Evolutionary conservation across 2,329 filamentous ascomycete species (phyloP).

Genomic region (Aspergillus sp.): DNA sequence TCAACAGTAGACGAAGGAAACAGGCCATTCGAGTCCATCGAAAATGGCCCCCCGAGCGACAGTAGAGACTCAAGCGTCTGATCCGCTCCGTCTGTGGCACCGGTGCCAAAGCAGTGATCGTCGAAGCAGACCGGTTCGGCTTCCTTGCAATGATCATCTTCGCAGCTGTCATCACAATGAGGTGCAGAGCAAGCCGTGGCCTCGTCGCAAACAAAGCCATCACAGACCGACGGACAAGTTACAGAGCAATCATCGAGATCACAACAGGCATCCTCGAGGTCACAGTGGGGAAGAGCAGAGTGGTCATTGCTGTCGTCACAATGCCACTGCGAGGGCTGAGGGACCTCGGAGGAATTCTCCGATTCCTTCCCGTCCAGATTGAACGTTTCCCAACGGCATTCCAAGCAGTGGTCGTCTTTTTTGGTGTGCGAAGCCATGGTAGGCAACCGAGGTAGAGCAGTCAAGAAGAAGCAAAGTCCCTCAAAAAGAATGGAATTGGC

Average conservation of each 20-base stretch:
- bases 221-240: slow-evolving; percentile 40
- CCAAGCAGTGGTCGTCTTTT: slow-evolving; percentile 37
- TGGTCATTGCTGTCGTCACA: slow-evolving; percentile 31
- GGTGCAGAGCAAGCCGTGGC: slow-evolving; percentile 37
- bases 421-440: slow-evolving; percentile 33
- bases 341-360: slow-evolving; percentile 20
- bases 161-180: slow-evolving; percentile 29
- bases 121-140: slow-evolving; percentile 40
- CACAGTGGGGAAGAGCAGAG: slow-evolving; percentile 23
- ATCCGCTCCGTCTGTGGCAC: slow-evolving; percentile 20
- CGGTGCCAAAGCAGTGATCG: slow-evolving; percentile 30
- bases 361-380: slow-evolving; percentile 33
- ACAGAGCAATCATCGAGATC: slow-evolving; percentile 38
- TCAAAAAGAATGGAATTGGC: neutral
- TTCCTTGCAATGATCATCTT: slow-evolving; percentile 25
- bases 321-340: slow-evolving; percentile 26
- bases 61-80: slow-evolving; percentile 33
- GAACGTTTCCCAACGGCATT: slow-evolving; percentile 42
- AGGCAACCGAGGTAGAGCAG: slow-evolving; percentile 5
- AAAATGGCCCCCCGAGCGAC: slow-evolving; percentile 29
- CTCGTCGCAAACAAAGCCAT: slow-evolving; percentile 41
- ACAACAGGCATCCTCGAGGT: slow-evolving; percentile 38
- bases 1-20: slow-evolving; percentile 23
- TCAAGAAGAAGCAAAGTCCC: neutral
- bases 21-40: slow-evolving; percentile 27